These are phyloP conservation scores for Akebia trifoliata DNA, from an alignment of 164 flowering plant species.

Conservation along the genomic window DNA sequence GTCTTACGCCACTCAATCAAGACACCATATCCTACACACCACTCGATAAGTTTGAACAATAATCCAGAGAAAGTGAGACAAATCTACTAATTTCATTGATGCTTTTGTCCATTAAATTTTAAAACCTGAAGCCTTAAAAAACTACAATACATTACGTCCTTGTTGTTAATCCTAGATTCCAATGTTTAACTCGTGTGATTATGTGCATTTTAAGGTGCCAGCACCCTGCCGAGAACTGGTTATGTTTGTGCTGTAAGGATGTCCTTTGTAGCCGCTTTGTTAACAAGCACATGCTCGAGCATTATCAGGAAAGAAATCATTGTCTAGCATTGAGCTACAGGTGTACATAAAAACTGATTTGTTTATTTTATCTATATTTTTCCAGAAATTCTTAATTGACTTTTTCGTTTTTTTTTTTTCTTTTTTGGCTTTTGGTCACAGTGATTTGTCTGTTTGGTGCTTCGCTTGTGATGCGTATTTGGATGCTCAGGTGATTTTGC, in stretches of 20 bases:
- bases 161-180: too few relatives aligned
- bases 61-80: too few relatives aligned
- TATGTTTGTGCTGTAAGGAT: constrained; percentile 78
- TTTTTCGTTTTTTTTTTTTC: background rate
- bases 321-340: constrained; percentile 81
- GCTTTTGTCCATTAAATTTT: too few relatives aligned
- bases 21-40: too few relatives aligned
- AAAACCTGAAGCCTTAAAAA: too few relatives aligned
- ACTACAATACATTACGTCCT: too few relatives aligned
- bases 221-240: constrained; percentile 76
- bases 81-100: too few relatives aligned
- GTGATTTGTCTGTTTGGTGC: constrained; percentile 96
- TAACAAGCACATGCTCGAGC: constrained; percentile 85
- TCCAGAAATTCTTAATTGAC: background rate
- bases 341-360: constrained; percentile 24
- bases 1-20: too few relatives aligned
- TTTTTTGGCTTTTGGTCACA: constrained; percentile 23
- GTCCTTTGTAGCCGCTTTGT: constrained; percentile 89
- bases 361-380: background rate
- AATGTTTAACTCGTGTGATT: background rate
- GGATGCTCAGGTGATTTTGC: constrained; percentile 67
- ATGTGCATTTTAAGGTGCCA: constrained; percentile 44
- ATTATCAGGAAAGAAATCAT: constrained; percentile 53
- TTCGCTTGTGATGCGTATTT: constrained; percentile 79
- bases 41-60: too few relatives aligned